Base-by-base conservation (phyloP, 768 basidiomycete species). In the Dentipellis fragilis region DNA sequence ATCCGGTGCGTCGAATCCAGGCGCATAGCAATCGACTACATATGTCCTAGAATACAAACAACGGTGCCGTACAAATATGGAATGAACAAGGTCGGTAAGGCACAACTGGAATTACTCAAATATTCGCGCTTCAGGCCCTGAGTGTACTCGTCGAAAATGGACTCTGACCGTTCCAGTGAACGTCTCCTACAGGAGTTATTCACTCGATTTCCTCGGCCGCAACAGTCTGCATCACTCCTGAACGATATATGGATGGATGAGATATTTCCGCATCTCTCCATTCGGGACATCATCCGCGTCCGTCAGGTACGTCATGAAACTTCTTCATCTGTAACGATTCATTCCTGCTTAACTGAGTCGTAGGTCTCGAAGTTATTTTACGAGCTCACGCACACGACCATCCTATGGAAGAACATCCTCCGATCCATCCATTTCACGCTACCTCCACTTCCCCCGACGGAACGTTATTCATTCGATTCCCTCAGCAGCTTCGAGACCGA, bases 401-500 rank as follows among this genome's bases (percentile, higher is more conserved):
- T 56, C 51, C 52, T 62, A 10, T 62, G 61, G 61, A 62, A 62
- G 52, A 55, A 55, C 45, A 52, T 60, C 35, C 52, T 62, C 49
- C 54, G 51, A 37, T 58, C 40, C 6, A 54, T 60, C 36, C 59
- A 57, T 34, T 55, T 62, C 22, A 59, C 59, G 6, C 36, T 62
- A 10, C 61, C 59, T 22, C 61, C 61, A 0, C 51, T 62, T 2
- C 61, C 61, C 17, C 61, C 58, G 3, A 60, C 61, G 10, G 37
- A 47, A 4, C 59, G 51, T 23, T 62, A 62, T 37, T 55, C 56
- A 9, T 62, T 57, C 21, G 36, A 47, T 1, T 42, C 35, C 14
- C 56, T 62, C 36, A 62, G 59, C 29, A 59, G 59, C 38, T 49
- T 62, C 9, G 61, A 62, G 36, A 54, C 61, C 16, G 61, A 62